Evolutionary conservation across 345 rosid species (phyloP), one percentile per base, ranked within the genome.

Genomic region (Cardamine resedifolia): DNA sequence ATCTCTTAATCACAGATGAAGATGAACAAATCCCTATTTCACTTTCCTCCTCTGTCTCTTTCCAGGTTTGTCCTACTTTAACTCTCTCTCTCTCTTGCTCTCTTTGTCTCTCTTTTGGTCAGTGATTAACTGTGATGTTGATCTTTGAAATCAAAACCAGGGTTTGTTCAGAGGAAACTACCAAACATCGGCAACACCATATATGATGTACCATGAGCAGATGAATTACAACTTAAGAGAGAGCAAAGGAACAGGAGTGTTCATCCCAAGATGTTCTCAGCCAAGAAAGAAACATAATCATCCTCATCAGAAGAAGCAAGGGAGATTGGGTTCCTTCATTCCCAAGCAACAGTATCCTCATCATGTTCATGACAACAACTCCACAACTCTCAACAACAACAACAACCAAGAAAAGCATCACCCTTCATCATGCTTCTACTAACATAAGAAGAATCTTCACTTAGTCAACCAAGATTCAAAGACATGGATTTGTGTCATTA

Each of bases 181-280:
- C 66, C 86, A 78, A 75, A 47, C 58, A 55, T 23, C 76, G 21
- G 75, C 80, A 57, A 73, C 90, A 64, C 88, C 84, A 53, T 78
- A 62, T 44, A 24, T 70, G 72, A 76, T 76, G 75, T 76, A 70
- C 41, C 58, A 75, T 24, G 89, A 84, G 70, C 89, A 88, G 52
- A 82, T 24, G 23, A 74, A 76, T 77, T 71, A 71, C 64, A 71
- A 66, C 59, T n/a, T 75, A 82, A 83, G 85, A 76, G 89, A 84
- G 80, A 85, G 95, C 87, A 88, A 87, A 82, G 98, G 98, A 58
- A 92, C 98, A 36, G 98, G 98, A 43, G 98, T 92, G 28, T 92
- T 92, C 41, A 92, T 92, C 70, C 98, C 98, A 41, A 79, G 68
- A 78, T 80, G 86, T 56, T 78, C 87, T 26, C 90, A 83, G 20